These are phyloP conservation scores for Boechera stricta DNA, from an alignment of 345 rosid genomes.

Conservation along the genomic window DNA sequence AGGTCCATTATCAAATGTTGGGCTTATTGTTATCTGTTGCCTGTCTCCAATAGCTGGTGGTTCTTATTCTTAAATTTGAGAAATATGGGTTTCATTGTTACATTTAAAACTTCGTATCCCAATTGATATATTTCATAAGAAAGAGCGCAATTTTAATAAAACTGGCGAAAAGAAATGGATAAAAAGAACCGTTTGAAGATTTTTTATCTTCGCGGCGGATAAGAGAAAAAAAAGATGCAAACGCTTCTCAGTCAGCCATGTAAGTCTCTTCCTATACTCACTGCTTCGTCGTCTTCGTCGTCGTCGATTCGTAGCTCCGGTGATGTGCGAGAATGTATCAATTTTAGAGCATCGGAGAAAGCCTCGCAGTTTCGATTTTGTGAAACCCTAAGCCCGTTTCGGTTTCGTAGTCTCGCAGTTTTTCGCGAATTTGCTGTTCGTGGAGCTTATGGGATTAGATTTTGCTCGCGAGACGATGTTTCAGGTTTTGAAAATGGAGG, in stretches of 20 bases:
- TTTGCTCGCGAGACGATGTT: slow-evolving; percentile 51
- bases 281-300: slow-evolving; percentile 37
- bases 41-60: background rate
- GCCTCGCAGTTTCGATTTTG: slow-evolving; percentile 28
- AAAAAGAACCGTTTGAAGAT: slow-evolving; percentile 43
- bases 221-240: slow-evolving; percentile 56
- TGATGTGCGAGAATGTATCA: slow-evolving; percentile 13
- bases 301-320: slow-evolving; percentile 32
- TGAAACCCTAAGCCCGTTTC: slow-evolving; percentile 35
- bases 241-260: slow-evolving; percentile 54
- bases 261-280: slow-evolving; percentile 49
- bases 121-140: background rate
- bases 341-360: slow-evolving; percentile 25
- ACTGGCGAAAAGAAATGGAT: slow-evolving; percentile 13
- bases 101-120: background rate
- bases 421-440: slow-evolving; percentile 37
- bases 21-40: slow-evolving; percentile 30
- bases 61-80: background rate
- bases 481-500: slow-evolving; percentile 44
- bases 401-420: slow-evolving; percentile 25
- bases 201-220: slow-evolving; percentile 42
- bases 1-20: slow-evolving; percentile 39
- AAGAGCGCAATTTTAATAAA: background rate
- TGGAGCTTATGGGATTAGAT: slow-evolving; percentile 41
- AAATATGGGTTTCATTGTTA: background rate